Percentiles rank a stretch among this genome's conserved stretches.
Evolutionary conservation across 2,329 filamentous ascomycete species (phyloP).

Genomic region (Alternaria ethzedia): DNA sequence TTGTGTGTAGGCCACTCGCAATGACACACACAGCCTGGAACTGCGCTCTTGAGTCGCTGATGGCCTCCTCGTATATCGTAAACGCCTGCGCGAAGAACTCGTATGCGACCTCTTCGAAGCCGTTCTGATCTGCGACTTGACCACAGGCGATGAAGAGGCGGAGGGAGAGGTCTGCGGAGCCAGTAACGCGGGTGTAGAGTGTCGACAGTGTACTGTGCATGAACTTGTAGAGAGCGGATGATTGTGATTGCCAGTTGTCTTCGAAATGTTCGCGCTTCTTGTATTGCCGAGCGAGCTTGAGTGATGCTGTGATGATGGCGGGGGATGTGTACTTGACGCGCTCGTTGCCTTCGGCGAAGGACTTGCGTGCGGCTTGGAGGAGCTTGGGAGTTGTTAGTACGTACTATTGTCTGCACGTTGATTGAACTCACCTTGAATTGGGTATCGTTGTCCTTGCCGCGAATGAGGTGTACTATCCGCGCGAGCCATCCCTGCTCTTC

Average conservation of each 20-base stretch:
- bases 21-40: constrained; percentile 98
- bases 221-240: constrained; percentile 90
- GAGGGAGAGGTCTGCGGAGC: constrained; percentile 84
- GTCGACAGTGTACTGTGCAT: constrained; percentile 87
- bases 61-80: constrained; percentile 94
- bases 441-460: constrained; percentile 84
- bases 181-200: constrained; percentile 85
- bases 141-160: constrained; percentile 91
- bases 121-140: constrained; percentile 88
- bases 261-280: constrained; percentile 90
- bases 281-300: constrained; percentile 87
- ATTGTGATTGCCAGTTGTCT: constrained; percentile 74
- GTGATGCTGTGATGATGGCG: constrained; percentile 84
- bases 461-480: constrained; percentile 85
- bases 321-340: constrained; percentile 95
- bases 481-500: constrained; percentile 98
- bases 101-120: constrained; percentile 94
- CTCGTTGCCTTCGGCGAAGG: constrained; percentile 90
- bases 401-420: no score
- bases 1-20: constrained; percentile 85
- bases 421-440: constrained; percentile 72
- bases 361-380: constrained; percentile 84
- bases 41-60: constrained; percentile 94
- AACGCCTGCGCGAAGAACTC: constrained; percentile 99
- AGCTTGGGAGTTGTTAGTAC: constrained; percentile 57